phyloP scores from a whole-genome alignment of 805 yeast genomes.

The Yarrowia sp. region DNA sequence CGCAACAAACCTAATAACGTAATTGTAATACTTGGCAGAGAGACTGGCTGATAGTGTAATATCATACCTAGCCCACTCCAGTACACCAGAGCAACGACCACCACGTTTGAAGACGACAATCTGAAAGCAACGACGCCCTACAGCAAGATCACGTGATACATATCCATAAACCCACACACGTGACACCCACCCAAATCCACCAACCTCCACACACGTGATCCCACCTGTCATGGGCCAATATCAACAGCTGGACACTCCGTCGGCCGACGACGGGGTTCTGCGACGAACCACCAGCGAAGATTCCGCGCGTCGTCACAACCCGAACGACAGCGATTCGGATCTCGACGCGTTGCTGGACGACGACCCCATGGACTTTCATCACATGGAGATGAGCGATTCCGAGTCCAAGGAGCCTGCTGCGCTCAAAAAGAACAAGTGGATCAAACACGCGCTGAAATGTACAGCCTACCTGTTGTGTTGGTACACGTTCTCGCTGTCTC shows the following conservation, averaged over 20 bases:
- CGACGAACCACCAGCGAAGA: slow-evolving; percentile 1
- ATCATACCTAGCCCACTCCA: no score
- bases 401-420: not conserved
- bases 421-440: slow-evolving; percentile 22
- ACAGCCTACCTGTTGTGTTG: slow-evolving; percentile 33
- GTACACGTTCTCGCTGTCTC: slow-evolving; percentile 42
- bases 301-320: not conserved
- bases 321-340: slow-evolving; percentile 9
- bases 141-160: not conserved
- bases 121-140: no score
- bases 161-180: slow-evolving; percentile 1
- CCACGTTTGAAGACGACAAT: no score
- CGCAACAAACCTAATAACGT: slow-evolving; percentile 4
- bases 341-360: slow-evolving; percentile 17
- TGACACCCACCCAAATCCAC: not conserved
- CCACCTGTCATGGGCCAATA: slow-evolving; percentile 9
- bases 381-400: slow-evolving; percentile 17
- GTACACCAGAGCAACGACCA: no score
- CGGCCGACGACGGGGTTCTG: not conserved
- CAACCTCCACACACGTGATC: not conserved
- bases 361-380: slow-evolving; percentile 11
- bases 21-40: no score
- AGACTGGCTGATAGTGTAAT: not conserved
- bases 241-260: slow-evolving; percentile 17
- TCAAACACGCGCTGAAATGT: slow-evolving; percentile 14